These are phyloP conservation scores for Neoscytalidium dimidiatum DNA, from an alignment of 2,329 filamentous ascomycete species.

Conservation along the genomic window DNA sequence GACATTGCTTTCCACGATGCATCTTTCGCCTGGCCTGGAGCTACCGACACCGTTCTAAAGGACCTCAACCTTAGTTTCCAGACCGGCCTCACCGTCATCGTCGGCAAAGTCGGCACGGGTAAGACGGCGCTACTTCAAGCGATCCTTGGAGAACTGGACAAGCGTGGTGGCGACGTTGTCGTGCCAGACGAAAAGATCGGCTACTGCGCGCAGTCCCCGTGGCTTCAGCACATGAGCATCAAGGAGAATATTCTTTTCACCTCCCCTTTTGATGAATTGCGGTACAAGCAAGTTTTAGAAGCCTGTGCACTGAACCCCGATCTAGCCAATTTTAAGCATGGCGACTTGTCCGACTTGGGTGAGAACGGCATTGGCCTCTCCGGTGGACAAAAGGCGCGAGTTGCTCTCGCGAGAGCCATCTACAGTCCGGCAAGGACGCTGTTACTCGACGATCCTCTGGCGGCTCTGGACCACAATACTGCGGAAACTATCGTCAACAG, in stretches of 20 bases:
- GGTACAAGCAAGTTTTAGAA: constrained; percentile 69
- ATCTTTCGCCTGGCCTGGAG: constrained; percentile 79
- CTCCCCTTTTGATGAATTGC: constrained; percentile 65
- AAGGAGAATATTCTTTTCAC: constrained; percentile 69
- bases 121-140: constrained; percentile 64
- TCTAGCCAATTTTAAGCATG: constrained; percentile 63
- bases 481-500: constrained; percentile 62
- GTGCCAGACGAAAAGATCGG: constrained; percentile 60
- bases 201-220: constrained; percentile 67
- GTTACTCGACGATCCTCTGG: constrained; percentile 61
- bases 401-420: constrained; percentile 62
- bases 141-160: constrained; percentile 61
- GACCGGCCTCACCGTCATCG: constrained; percentile 60
- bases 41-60: constrained; percentile 55
- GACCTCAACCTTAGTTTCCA: constrained; percentile 58
- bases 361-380: constrained; percentile 64
- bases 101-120: constrained; percentile 64
- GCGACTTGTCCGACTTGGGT: constrained; percentile 63
- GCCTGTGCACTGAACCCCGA: constrained; percentile 64
- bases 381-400: constrained; percentile 62
- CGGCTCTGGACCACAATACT: constrained; percentile 64
- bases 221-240: constrained; percentile 71
- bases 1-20: constrained; percentile 61
- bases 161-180: constrained; percentile 51
- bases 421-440: constrained; percentile 59